Evolutionary conservation across 73 alveolate genomes (phyloP), one percentile per base, ranked within the genome.

Genomic region (Uronychia setigera): DNA sequence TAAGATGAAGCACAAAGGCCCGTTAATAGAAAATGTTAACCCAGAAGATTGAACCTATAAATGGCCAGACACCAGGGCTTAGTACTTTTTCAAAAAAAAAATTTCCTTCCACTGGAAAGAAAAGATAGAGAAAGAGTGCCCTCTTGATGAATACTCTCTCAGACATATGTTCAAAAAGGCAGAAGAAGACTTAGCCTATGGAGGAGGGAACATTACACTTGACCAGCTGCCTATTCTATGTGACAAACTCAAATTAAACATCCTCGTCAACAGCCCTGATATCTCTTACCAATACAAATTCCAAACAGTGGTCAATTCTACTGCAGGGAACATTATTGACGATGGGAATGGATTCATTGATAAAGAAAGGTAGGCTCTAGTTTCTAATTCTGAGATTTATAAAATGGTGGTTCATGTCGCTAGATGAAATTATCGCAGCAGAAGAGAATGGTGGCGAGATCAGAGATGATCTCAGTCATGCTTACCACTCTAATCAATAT

Each of bases 31-130:
- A 57, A 97, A 92, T 82, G 89, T 87, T 78, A 92, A 87, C 32
- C 90, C 84, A 84, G 89, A 84, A 32, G 94, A 93, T 30, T 78
- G 95, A 80, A 83, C 85, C 80, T 96, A 89, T 81, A 90, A 81
- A 88, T 98, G 99, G 98, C 99, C 99, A 26, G 98, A 97, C 84
- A 86, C 87, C 83, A 92, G 98, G 80, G 97, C 94, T 46, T 90
- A 98, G 86, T 83, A 88, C 9, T 93, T 84, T 82, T 98, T 97
- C 77, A 93, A 78, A 87, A 97, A 94, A 90, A 81, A 87, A 58
- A 97, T 97, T 11, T 92, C 98, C 75, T 88, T 74, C 77, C 89
- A 88, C 76, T 97, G 99, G 98, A 58, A 84, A 78, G 88, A 93
- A 85, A 97, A 92, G 84, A 76, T 92, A 31, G 91, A 89, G 35